Percentiles rank a stretch among this genome's conserved stretches.
Evolutionary conservation across 2,329 filamentous ascomycete species (phyloP).

Genomic region (Dactylellina leptospora): DNA sequence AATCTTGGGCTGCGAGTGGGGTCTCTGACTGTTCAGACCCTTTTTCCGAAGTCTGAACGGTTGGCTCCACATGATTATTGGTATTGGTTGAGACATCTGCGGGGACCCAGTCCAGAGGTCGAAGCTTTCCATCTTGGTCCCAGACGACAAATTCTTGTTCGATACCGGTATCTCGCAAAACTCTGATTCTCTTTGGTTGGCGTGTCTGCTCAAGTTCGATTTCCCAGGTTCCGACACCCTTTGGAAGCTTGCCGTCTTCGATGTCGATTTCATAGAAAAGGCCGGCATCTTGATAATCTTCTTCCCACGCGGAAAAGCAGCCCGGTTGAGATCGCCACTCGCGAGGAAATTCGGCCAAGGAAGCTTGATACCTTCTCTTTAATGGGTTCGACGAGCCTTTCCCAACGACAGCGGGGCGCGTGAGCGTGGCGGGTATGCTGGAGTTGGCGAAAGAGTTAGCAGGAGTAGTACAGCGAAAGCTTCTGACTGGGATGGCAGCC

Average conservation of each 20-base stretch:
- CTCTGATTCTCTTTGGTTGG: conserved; percentile 33
- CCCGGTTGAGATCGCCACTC: conserved; percentile 40
- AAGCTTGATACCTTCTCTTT: conserved; percentile 36
- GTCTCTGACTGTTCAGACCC: neutral
- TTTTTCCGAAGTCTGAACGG: neutral
- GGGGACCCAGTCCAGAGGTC: conserved; percentile 36
- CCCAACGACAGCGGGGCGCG: conserved; percentile 24
- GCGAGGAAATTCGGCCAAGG: conserved; percentile 29
- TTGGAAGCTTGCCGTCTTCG: conserved; percentile 42
- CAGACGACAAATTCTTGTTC: conserved; percentile 45
- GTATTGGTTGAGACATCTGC: neutral
- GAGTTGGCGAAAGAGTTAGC: neutral
- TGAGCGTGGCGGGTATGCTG: conserved; percentile 13
- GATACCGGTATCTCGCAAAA: conserved; percentile 24
- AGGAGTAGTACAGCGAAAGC: neutral
- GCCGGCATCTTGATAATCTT: conserved; percentile 39
- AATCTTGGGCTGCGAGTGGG: neutral
- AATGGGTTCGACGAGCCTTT: conserved; percentile 26
- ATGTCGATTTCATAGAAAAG: conserved; percentile 47
- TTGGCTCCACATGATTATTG: neutral
- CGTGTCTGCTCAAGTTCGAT: conserved; percentile 40
- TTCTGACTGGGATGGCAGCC: conserved; percentile 4
- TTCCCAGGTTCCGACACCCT: conserved; percentile 46
- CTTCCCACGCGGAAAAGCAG: conserved; percentile 48
- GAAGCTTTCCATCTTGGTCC: conserved; percentile 33